A percentile compares a stretch with the other conserved stretches of the same genome.
Evolutionary conservation across 1,284 basidiomycete species (phyloP).

Genomic region (Takashimella koratensis): DNA sequence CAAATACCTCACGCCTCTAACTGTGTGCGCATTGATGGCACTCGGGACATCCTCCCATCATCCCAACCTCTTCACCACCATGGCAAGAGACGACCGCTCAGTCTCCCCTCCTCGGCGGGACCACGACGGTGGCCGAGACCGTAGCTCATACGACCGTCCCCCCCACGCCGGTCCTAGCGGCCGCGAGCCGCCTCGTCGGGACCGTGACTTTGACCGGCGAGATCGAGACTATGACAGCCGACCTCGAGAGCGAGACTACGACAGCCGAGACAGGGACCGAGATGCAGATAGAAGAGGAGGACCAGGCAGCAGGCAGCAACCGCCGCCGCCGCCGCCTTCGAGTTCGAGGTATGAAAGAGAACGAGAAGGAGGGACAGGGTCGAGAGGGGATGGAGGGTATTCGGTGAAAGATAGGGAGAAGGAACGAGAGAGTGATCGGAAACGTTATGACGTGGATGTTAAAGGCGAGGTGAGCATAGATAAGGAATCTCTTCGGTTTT

Average conservation of each 20-base stretch:
- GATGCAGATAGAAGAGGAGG: conserved; percentile 2
- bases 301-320: not conserved
- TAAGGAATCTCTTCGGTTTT: not conserved
- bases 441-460: conserved; percentile 35
- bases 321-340: too few relatives aligned
- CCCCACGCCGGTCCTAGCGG: conserved; percentile 10
- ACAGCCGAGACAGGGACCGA: conserved; percentile 10
- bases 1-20: too few relatives aligned
- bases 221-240: conserved; percentile 4
- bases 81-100: conserved; percentile 8
- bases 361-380: too few relatives aligned
- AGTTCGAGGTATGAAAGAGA: too few relatives aligned
- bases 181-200: not conserved
- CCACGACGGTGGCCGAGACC: conserved; percentile 5
- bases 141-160: not conserved
- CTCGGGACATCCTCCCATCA: too few relatives aligned
- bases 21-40: too few relatives aligned
- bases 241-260: conserved; percentile 7
- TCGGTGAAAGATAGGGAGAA: conserved; percentile 32
- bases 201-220: conserved; percentile 4
- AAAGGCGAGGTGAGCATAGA: conserved; percentile 13
- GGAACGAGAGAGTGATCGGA: conserved; percentile 38
- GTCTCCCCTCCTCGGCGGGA: conserved; percentile 10
- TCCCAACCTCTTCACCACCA: too few relatives aligned
- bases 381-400: conserved; percentile 9